Conservation (phyloP, 305 asterid genomes). For the Plantago rigida region DNA sequence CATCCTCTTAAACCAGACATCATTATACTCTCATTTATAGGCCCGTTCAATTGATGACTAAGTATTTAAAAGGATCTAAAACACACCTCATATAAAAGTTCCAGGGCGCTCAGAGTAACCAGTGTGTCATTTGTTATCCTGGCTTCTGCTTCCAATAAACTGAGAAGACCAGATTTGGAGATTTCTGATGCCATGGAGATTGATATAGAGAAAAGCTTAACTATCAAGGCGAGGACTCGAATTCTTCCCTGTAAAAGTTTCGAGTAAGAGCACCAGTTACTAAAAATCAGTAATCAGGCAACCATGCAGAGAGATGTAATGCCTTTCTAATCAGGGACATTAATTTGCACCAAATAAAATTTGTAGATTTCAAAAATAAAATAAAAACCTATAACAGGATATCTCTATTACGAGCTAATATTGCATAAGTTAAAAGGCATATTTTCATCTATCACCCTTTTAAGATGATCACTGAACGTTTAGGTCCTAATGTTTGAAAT, state of each 20-base stretch:
- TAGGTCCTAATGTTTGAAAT: too few species aligned
- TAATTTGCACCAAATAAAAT: too few species aligned
- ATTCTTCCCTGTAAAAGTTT: slow-evolving; percentile 57
- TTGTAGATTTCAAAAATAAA: too few species aligned
- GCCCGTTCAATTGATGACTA: too few species aligned
- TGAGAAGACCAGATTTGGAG: slow-evolving; percentile 58
- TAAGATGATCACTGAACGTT: too few species aligned
- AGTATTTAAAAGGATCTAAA: background rate
- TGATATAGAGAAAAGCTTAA: slow-evolving; percentile 79
- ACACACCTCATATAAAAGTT: slow-evolving; percentile 75
- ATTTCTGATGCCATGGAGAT: slow-evolving; percentile 60
- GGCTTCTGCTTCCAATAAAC: slow-evolving; percentile 69
- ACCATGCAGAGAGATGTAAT: too few species aligned
- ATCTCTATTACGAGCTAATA: slow-evolving; percentile 2
- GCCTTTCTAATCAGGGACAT: too few species aligned
- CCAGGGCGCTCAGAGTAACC: slow-evolving; percentile 65
- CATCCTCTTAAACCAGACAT: too few species aligned
- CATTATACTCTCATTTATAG: too few species aligned
- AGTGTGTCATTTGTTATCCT: slow-evolving; percentile 53
- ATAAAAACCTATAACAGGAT: too few species aligned
- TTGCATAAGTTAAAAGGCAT: slow-evolving; percentile 1
- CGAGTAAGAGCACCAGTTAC: slow-evolving; percentile 18
- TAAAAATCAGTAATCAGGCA: background rate
- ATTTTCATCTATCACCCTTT: too few species aligned
- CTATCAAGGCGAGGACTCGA: slow-evolving; percentile 73